Evolutionary conservation across 805 yeast genomes (phyloP).

Genomic region (Brettanomyces bruxellensis): DNA sequence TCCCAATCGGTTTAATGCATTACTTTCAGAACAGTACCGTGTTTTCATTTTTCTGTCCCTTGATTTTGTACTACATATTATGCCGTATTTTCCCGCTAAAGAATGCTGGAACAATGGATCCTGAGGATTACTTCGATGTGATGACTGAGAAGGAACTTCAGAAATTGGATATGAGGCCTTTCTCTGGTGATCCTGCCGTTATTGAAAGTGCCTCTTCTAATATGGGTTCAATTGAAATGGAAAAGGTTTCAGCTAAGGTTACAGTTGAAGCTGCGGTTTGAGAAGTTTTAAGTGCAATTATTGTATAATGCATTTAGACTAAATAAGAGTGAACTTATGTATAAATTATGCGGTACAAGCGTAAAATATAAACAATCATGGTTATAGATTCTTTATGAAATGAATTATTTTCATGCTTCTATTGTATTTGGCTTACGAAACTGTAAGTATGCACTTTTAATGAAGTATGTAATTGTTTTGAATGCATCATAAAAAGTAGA

Average conservation of each 20-base stretch:
- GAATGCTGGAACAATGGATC: constrained; percentile 27
- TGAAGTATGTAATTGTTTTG: too few species aligned
- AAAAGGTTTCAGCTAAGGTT: neutral
- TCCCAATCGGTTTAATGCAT: constrained; percentile 32
- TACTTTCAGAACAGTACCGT: constrained; percentile 36
- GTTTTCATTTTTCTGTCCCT: constrained; percentile 33
- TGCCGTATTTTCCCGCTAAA: constrained; percentile 28
- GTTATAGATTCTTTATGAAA: too few species aligned
- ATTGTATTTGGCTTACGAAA: too few species aligned
- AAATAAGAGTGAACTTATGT: too few species aligned
- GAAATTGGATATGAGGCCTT: constrained; percentile 18
- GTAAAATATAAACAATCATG: too few species aligned
- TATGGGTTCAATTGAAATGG: neutral
- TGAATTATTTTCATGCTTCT: too few species aligned
- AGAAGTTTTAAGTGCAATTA: neutral
- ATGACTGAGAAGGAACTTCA: constrained; percentile 25
- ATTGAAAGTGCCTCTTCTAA: neutral
- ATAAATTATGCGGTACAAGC: too few species aligned
- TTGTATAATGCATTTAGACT: too few species aligned
- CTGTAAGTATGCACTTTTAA: too few species aligned
- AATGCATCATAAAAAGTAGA: too few species aligned
- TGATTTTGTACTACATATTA: constrained; percentile 28
- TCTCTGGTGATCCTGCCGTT: neutral
- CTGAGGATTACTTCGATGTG: constrained; percentile 21
- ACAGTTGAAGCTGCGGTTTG: neutral